Evolutionary conservation across 805 yeast genomes (phyloP).

Genomic region (Kodamaea hsintzibuensis): DNA sequence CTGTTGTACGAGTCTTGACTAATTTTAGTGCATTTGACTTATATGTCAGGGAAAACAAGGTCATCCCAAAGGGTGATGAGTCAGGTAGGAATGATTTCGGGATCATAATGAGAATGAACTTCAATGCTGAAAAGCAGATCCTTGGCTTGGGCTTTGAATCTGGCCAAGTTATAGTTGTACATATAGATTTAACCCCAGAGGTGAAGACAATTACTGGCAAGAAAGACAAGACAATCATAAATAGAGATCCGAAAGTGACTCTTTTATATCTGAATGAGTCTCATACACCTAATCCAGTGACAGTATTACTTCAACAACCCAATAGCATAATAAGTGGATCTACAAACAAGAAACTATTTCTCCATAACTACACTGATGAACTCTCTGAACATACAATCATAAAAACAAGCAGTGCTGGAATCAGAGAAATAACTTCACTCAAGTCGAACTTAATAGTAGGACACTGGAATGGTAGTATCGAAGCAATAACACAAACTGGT

Average conservation of each 20-base stretch:
- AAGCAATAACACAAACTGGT: constrained; percentile 15
- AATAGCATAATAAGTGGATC: constrained; percentile 46
- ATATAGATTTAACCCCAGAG: constrained; percentile 16
- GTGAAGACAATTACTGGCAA: constrained; percentile 2
- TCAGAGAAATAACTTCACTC: constrained; percentile 15
- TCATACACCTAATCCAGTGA: constrained; percentile 58
- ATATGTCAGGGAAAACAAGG: constrained; percentile 13
- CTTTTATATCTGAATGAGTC: constrained; percentile 24
- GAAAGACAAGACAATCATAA: constrained; percentile 18
- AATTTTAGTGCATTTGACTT: constrained; percentile 27
- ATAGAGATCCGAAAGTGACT: constrained; percentile 23
- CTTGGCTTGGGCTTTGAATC: constrained; percentile 70
- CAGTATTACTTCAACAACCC: constrained; percentile 38
- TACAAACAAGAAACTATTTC: constrained; percentile 41
- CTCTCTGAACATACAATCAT: not conserved
- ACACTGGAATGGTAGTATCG: constrained; percentile 55
- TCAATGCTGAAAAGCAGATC: constrained; percentile 28
- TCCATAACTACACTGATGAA: constrained; percentile 20
- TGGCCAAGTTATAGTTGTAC: constrained; percentile 50
- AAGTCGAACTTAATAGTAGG: constrained; percentile 29
- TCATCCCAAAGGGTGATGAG: constrained; percentile 1
- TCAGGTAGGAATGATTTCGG: constrained; percentile 50
- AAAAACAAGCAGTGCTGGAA: constrained; percentile 20
- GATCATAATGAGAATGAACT: constrained; percentile 60
- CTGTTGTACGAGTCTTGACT: constrained; percentile 8